These are phyloP conservation scores for Solanum habrochaites DNA, from an alignment of 257 asterid species.

Conservation along the genomic window DNA sequence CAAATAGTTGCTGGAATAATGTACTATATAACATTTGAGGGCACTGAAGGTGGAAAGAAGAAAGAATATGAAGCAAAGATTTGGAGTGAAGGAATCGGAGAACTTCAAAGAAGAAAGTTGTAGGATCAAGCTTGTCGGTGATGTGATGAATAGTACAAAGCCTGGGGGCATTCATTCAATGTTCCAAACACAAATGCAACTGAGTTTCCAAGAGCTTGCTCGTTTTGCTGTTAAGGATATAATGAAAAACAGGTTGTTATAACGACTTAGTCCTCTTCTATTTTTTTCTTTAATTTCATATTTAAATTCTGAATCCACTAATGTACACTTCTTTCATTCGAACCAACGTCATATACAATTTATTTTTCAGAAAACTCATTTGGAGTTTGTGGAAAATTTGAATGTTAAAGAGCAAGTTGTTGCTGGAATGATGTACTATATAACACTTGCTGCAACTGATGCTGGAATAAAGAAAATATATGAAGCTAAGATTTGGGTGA, in stretches of 20 bases:
- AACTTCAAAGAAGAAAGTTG: neutral
- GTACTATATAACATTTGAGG: neutral
- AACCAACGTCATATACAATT: no score
- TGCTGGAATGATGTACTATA: neutral
- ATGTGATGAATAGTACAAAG: neutral
- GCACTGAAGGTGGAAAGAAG: neutral
- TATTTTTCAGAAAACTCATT: neutral
- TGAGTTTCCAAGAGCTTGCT: neutral
- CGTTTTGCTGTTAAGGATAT: neutral
- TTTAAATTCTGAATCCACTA: no score
- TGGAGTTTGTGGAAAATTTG: neutral
- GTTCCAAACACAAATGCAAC: neutral
- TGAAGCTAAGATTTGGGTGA: constrained; percentile 1
- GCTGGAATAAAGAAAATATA: neutral
- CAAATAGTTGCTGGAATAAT: neutral
- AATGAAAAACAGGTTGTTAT: neutral
- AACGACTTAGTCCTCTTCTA: no score
- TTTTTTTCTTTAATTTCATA: no score
- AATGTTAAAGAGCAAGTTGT: neutral
- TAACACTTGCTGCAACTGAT: neutral
- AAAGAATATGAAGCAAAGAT: neutral
- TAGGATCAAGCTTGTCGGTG: neutral
- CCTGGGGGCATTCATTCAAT: neutral
- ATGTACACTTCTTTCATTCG: no score
- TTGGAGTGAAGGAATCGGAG: neutral